Evolutionary conservation across 257 asterid genomes (phyloP).

Genomic region (Penstemon davidsonii): DNA sequence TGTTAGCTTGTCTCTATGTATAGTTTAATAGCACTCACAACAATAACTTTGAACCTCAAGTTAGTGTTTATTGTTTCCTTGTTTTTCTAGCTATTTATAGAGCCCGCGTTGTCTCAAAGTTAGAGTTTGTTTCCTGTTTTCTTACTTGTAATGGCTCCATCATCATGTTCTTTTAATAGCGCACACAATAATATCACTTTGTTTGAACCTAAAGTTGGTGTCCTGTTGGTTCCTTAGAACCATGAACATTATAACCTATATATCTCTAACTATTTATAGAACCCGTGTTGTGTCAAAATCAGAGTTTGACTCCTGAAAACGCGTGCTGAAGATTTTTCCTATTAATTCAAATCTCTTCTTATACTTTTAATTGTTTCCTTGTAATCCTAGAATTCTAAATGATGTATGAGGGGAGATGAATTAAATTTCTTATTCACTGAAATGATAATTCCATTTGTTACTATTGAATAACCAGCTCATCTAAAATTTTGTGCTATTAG

Average conservation of each 20-base stretch:
- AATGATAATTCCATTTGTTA: not conserved
- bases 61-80: too few relatives aligned
- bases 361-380: not conserved
- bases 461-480: not conserved
- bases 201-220: too few relatives aligned
- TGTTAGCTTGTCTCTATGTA: too few relatives aligned
- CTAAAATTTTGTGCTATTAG: not conserved
- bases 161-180: too few relatives aligned
- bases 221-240: not conserved
- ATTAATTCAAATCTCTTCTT: not conserved
- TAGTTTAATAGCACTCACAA: too few relatives aligned
- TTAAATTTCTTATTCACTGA: conserved; percentile 6
- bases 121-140: not conserved
- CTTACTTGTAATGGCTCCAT: too few relatives aligned
- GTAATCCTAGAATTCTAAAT: not conserved
- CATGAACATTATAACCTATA: conserved; percentile 4
- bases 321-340: too few relatives aligned
- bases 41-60: too few relatives aligned
- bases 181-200: too few relatives aligned
- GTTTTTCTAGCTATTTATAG: not conserved
- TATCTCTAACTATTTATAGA: not conserved
- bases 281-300: conserved; percentile 1
- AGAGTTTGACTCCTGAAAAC: conserved; percentile 5
- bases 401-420: conserved; percentile 14
- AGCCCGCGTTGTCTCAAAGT: not conserved